Percentiles rank a stretch among this genome's conserved stretches.
Conservation (phyloP, 129 eudicot species). For the Sambucus nigra region DNA sequence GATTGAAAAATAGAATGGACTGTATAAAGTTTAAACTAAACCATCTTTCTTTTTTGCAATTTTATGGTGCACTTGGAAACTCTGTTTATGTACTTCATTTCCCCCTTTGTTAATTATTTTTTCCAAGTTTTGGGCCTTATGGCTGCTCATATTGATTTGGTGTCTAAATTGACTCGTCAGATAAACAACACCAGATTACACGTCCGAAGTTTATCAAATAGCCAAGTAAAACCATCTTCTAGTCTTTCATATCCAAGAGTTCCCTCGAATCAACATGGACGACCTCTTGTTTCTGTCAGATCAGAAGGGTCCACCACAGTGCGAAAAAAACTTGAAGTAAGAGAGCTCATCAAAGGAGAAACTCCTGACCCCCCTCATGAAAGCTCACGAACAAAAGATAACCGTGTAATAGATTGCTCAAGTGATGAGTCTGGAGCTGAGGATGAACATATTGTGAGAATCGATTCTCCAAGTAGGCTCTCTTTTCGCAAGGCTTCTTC, state of each 20-base stretch:
- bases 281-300: constrained; percentile 39
- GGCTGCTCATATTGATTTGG: too few relatives aligned
- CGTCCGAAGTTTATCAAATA: constrained; percentile 14
- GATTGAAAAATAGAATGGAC: too few relatives aligned
- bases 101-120: too few relatives aligned
- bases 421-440: constrained; percentile 84
- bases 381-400: constrained; percentile 14
- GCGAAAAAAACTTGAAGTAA: constrained; percentile 26
- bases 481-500: constrained; percentile 41
- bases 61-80: too few relatives aligned
- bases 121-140: too few relatives aligned
- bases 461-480: constrained; percentile 86
- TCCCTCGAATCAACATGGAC: constrained; percentile 23
- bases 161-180: constrained; percentile 21
- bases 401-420: constrained; percentile 31
- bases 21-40: too few relatives aligned
- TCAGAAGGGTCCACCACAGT: constrained; percentile 73
- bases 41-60: too few relatives aligned
- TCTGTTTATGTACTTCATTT: too few relatives aligned
- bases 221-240: constrained; percentile 23
- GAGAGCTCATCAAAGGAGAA: constrained; percentile 11
- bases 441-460: constrained; percentile 71
- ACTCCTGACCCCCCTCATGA: constrained; percentile 1
- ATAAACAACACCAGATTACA: constrained; percentile 19
- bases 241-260: constrained; percentile 55